These are phyloP conservation scores for Arthrobotrys sphaeroides DNA, from an alignment of 2,329 filamentous ascomycete genomes.

Conservation along the genomic window DNA sequence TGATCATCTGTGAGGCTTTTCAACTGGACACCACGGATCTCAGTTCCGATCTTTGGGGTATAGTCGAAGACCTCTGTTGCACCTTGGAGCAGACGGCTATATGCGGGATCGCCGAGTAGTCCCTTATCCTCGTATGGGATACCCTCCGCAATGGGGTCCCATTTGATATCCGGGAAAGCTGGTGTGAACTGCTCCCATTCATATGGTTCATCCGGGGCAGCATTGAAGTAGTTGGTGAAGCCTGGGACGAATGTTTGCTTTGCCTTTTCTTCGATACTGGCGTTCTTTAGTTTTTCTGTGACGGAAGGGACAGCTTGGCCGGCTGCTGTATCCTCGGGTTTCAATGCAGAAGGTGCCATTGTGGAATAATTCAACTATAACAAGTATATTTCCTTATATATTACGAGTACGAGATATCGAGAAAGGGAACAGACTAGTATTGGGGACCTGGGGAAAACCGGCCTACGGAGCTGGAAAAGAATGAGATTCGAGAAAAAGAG, in stretches of 20 bases:
- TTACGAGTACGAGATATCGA: neutral
- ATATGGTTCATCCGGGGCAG: constrained; percentile 61
- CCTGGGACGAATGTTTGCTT: constrained; percentile 46
- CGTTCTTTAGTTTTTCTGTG: constrained; percentile 30
- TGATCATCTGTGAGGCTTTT: constrained; percentile 65
- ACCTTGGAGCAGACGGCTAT: constrained; percentile 66
- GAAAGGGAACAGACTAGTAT: neutral
- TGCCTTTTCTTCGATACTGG: constrained; percentile 40
- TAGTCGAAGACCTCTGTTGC: constrained; percentile 69
- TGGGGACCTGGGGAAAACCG: neutral
- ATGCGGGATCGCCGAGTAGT: constrained; percentile 66
- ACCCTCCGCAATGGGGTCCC: constrained; percentile 64
- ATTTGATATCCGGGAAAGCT: constrained; percentile 66
- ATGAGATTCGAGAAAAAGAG: constrained; percentile 33
- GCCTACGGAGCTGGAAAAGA: constrained; percentile 22
- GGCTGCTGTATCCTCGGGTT: constrained; percentile 24
- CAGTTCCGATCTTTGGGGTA: constrained; percentile 68
- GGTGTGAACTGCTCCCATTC: constrained; percentile 67
- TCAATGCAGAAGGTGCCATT: constrained; percentile 46
- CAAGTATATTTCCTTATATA: neutral
- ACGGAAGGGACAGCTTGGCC: neutral
- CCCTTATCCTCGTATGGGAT: constrained; percentile 67
- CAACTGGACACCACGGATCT: constrained; percentile 66
- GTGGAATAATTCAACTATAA: neutral
- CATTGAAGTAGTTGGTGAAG: constrained; percentile 43